These are phyloP conservation scores for Pestalotiopsis sp. DNA, from an alignment of 2,329 filamentous ascomycete species.

Conservation along the genomic window DNA sequence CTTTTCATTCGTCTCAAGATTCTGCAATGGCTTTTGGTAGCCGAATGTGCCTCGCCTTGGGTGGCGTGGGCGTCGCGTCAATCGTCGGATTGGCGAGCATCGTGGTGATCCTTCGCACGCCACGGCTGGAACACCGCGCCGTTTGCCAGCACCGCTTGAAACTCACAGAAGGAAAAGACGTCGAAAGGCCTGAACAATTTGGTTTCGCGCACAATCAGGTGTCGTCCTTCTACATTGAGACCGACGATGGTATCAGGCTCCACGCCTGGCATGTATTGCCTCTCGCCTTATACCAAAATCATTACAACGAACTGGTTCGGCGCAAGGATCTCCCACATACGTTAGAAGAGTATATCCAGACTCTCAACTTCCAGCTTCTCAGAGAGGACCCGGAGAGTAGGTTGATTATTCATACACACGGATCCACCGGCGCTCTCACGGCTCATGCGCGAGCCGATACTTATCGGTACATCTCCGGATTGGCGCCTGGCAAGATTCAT, in stretches of 20 bases:
- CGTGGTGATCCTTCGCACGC: background rate
- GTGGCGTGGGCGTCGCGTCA: background rate
- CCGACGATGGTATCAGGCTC: background rate
- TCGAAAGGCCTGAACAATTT: conserved; percentile 1
- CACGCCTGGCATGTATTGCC: conserved; percentile 8
- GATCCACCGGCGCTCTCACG: background rate
- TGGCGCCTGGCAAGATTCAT: background rate
- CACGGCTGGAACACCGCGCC: background rate
- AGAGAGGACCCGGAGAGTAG: background rate
- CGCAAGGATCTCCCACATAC: background rate
- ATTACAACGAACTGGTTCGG: background rate
- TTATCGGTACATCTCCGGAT: background rate
- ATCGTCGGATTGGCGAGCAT: background rate
- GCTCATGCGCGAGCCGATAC: background rate
- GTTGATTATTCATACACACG: background rate
- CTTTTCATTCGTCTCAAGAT: background rate
- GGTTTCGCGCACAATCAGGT: background rate
- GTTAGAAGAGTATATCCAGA: background rate
- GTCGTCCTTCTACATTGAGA: background rate
- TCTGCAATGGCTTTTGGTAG: background rate
- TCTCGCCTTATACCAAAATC: background rate
- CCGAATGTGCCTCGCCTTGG: background rate
- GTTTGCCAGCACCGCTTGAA: background rate
- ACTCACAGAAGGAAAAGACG: background rate
- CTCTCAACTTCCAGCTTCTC: background rate